These are phyloP conservation scores for Leptodontidium sp. DNA, from an alignment of 2,329 filamentous ascomycete genomes.

Conservation along the genomic window DNA sequence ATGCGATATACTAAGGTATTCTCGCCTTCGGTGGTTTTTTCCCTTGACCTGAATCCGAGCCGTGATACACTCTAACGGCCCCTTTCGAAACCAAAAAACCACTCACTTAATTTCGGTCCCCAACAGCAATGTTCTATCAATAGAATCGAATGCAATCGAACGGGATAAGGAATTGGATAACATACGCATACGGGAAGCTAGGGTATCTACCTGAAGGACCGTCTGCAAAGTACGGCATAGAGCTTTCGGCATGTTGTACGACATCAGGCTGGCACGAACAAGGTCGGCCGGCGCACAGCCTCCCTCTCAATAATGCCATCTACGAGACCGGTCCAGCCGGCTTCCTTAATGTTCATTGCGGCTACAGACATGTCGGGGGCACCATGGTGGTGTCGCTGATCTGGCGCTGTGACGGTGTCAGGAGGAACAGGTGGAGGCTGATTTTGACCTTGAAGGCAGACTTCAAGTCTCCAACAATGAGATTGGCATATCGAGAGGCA, in stretches of 20 bases:
- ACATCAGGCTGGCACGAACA: neutral
- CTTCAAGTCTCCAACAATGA: neutral
- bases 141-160: neutral
- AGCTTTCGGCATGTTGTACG: neutral
- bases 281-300: neutral
- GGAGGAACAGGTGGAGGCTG: neutral
- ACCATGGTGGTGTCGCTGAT: constrained; percentile 5
- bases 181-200: neutral
- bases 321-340: neutral
- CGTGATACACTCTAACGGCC: neutral
- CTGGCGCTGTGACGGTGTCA: constrained; percentile 17
- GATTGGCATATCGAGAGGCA: neutral
- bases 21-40: constrained; percentile 1
- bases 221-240: neutral
- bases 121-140: neutral
- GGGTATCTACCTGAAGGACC: constrained; percentile 2
- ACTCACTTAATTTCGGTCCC: neutral
- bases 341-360: neutral
- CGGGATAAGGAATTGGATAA: neutral
- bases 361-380: neutral
- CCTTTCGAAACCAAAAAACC: neutral
- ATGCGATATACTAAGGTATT: neutral
- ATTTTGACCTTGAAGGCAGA: neutral
- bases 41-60: neutral
- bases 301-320: neutral